phyloP scores from a whole-genome alignment of 176 grass and related monocot species.

The Oryza punctata region DNA sequence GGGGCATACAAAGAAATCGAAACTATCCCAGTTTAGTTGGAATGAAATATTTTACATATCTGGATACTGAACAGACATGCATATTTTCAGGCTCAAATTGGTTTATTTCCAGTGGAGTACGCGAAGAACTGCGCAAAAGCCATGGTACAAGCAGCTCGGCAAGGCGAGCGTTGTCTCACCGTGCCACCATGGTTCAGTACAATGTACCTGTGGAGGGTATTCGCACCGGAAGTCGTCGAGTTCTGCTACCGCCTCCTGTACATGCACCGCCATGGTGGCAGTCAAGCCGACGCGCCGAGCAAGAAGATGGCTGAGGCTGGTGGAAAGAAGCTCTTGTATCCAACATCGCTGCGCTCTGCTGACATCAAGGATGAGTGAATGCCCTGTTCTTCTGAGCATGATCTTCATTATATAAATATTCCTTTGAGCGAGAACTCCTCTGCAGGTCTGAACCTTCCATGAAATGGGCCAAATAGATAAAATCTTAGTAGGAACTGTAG shows the following conservation, averaged over 20 bases:
- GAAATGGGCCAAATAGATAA: neutral
- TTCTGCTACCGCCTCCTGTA: slow-evolving; percentile 47
- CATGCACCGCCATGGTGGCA: slow-evolving; percentile 23
- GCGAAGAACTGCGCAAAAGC: slow-evolving; percentile 54
- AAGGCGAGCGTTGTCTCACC: slow-evolving; percentile 51
- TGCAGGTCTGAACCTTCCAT: neutral
- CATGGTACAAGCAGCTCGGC: slow-evolving; percentile 41
- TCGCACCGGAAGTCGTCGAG: slow-evolving; percentile 65
- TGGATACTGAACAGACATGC: neutral
- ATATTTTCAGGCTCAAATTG: slow-evolving; percentile 51
- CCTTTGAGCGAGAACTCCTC: too few species aligned
- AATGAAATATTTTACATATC: neutral
- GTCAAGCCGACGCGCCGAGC: slow-evolving; percentile 30
- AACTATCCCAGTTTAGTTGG: too few species aligned
- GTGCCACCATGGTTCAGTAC: slow-evolving; percentile 61
- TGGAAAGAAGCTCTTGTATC: slow-evolving; percentile 56
- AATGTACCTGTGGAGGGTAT: slow-evolving; percentile 58
- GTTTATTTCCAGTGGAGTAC: slow-evolving; percentile 51
- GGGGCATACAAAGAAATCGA: too few species aligned
- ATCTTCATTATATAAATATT: fast-evolving
- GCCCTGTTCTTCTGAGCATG: neutral
- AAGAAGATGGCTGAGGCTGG: slow-evolving; percentile 47
- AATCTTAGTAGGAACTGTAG: neutral
- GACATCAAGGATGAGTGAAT: slow-evolving; percentile 50
- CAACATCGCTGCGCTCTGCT: slow-evolving; percentile 38